These are phyloP conservation scores for Gynostemma pentaphyllum DNA, from an alignment of 306 rosid genomes.

Conservation along the genomic window DNA sequence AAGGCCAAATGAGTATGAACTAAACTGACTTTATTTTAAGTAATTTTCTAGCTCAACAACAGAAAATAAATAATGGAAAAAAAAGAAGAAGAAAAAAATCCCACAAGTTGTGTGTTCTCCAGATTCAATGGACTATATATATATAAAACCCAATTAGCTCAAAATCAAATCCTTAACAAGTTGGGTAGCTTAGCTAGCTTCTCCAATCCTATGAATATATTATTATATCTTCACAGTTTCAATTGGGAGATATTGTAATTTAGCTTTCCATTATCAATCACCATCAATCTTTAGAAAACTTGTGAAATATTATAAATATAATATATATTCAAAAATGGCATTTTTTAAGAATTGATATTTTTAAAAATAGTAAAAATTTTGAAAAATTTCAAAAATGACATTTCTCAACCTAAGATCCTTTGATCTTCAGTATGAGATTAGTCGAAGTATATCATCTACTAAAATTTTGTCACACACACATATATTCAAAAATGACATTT, in stretches of 20 bases:
- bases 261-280: background rate
- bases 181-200: conserved; percentile 16
- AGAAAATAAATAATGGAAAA: background rate
- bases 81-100: background rate
- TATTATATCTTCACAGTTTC: background rate
- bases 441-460: no score
- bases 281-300: background rate
- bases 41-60: conserved; percentile 14
- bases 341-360: no score
- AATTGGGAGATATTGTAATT: conserved; percentile 1
- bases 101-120: conserved; percentile 34
- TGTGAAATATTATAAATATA: no score
- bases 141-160: conserved; percentile 14
- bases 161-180: conserved; percentile 16
- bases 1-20: conserved; percentile 34
- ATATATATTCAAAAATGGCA: no score
- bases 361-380: no score
- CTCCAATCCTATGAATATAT: background rate
- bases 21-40: conserved; percentile 10
- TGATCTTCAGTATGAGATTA: no score
- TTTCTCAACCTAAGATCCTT: no score
- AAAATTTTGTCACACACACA: no score
- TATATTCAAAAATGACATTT: no score
- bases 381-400: no score
- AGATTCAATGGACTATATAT: conserved; percentile 13